Conservation (phyloP, 2,329 filamentous ascomycete species). For the Dactylella cylindrospora region DNA sequence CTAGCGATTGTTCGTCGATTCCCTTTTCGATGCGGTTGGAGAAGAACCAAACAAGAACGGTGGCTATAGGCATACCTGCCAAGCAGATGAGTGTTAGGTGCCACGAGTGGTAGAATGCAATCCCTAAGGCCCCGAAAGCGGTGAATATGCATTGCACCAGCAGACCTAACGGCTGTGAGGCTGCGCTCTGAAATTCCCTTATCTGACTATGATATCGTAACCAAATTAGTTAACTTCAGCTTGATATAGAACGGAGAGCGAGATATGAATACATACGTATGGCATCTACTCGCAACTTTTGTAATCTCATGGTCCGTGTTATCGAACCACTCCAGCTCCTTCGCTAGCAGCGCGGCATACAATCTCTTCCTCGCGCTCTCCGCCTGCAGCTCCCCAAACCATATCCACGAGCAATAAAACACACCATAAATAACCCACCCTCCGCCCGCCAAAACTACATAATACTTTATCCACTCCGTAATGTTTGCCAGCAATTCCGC, state of each 20-base stretch:
- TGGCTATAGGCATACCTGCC: conserved; percentile 69
- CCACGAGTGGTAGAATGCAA: conserved; percentile 82
- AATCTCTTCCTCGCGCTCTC: conserved; percentile 64
- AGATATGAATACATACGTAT: conserved; percentile 40
- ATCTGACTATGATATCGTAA: conserved; percentile 73
- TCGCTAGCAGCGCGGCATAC: conserved; percentile 69
- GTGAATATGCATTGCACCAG: conserved; percentile 66
- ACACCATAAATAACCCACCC: conserved; percentile 68
- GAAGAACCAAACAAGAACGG: conserved; percentile 51
- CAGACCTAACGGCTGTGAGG: conserved; percentile 76
- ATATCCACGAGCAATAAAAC: conserved; percentile 71
- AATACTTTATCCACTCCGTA: conserved; percentile 57
- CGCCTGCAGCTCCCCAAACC: conserved; percentile 80
- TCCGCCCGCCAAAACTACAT: conserved; percentile 61
- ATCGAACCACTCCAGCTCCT: conserved; percentile 82
- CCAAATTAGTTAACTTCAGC: conserved; percentile 46
- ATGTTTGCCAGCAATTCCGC: conserved; percentile 61
- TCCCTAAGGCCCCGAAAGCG: conserved; percentile 64
- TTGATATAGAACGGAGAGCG: not conserved
- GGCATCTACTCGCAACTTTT: conserved; percentile 32
- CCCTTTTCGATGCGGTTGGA: conserved; percentile 25
- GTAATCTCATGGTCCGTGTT: conserved; percentile 63
- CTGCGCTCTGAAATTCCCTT: conserved; percentile 75
- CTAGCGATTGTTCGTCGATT: conserved; percentile 32
- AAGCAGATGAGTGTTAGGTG: conserved; percentile 78